A percentile compares a stretch with the other conserved stretches of the same genome.
phyloP scores from a whole-genome alignment of 306 rosid species.

The Quercus engelmannii region DNA sequence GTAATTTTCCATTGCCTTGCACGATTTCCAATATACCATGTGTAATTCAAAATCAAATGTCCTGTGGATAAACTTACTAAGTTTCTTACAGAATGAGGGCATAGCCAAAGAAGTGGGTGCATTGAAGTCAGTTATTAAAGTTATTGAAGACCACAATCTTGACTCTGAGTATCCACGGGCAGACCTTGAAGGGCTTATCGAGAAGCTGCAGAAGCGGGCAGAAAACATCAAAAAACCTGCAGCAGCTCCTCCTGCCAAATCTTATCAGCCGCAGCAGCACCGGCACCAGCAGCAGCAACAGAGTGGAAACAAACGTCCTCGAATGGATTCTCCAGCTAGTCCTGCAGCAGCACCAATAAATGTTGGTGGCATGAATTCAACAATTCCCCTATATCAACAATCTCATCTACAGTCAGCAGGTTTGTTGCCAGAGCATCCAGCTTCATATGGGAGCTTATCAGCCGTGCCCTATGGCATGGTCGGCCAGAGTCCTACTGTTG shows the following conservation, averaged over 20 bases:
- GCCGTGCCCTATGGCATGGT: conserved; percentile 46
- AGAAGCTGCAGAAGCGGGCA: conserved; percentile 51
- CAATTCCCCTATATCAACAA: conserved; percentile 38
- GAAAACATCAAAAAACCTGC: conserved; percentile 34
- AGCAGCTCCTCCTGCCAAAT: conserved; percentile 36
- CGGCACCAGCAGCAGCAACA: conserved; percentile 31
- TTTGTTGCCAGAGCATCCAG: conserved; percentile 46
- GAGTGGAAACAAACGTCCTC: conserved; percentile 48
- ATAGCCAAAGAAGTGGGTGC: conserved; percentile 57
- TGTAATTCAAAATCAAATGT: neutral
- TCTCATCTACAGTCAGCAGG: conserved; percentile 42
- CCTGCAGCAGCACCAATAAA: conserved; percentile 28
- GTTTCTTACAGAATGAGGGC: conserved; percentile 56
- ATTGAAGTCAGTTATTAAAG: conserved; percentile 52
- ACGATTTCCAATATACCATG: conserved; percentile 5
- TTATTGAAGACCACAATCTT: conserved; percentile 60
- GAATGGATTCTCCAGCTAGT: conserved; percentile 31
- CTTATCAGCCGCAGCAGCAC: conserved; percentile 24
- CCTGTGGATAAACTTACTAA: conserved; percentile 15
- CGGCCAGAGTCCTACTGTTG: conserved; percentile 36
- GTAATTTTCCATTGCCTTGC: conserved; percentile 39
- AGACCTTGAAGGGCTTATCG: conserved; percentile 53
- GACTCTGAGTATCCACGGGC: conserved; percentile 56
- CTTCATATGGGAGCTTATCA: conserved; percentile 38
- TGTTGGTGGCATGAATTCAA: conserved; percentile 24